phyloP scores from a whole-genome alignment of 805 yeast genomes.

The Monosporozyma solicola region DNA sequence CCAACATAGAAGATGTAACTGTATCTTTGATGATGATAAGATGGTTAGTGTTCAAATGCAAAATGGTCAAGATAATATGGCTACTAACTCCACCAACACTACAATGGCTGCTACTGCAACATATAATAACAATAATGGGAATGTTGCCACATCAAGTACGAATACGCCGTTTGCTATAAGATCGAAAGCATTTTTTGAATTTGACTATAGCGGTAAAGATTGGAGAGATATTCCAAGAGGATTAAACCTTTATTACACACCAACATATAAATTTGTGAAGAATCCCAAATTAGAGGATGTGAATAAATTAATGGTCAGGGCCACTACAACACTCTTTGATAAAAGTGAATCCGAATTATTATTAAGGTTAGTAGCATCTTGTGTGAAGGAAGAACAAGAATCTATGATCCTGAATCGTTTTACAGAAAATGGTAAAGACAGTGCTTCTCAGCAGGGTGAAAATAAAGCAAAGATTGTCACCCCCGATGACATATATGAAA shows the following conservation, averaged over 20 bases:
- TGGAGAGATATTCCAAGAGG: slow-evolving; percentile 69
- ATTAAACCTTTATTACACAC: slow-evolving; percentile 35
- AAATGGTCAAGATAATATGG: background rate
- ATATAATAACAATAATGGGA: slow-evolving; percentile 13
- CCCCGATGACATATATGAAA: slow-evolving; percentile 44
- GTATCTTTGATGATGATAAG: slow-evolving; percentile 32
- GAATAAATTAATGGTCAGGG: slow-evolving; percentile 11
- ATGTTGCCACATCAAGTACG: slow-evolving; percentile 10
- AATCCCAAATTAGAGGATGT: slow-evolving; percentile 10
- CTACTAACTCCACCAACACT: background rate
- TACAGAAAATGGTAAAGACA: background rate
- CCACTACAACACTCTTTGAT: slow-evolving; percentile 13
- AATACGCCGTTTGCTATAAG: background rate
- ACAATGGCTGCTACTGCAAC: background rate
- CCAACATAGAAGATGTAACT: slow-evolving; percentile 26
- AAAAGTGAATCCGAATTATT: slow-evolving; percentile 12
- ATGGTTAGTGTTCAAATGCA: slow-evolving; percentile 5
- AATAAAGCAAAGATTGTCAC: slow-evolving; percentile 21
- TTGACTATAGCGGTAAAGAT: slow-evolving; percentile 55
- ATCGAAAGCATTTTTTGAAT: slow-evolving; percentile 31
- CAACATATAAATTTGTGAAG: slow-evolving; percentile 15
- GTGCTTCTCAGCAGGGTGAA: background rate
- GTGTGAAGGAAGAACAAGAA: slow-evolving; percentile 39
- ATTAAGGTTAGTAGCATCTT: slow-evolving; percentile 41
- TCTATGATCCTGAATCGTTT: slow-evolving; percentile 18